Base-by-base conservation (phyloP, 768 basidiomycete genomes). In the Neoboletus subvelutipes region DNA sequence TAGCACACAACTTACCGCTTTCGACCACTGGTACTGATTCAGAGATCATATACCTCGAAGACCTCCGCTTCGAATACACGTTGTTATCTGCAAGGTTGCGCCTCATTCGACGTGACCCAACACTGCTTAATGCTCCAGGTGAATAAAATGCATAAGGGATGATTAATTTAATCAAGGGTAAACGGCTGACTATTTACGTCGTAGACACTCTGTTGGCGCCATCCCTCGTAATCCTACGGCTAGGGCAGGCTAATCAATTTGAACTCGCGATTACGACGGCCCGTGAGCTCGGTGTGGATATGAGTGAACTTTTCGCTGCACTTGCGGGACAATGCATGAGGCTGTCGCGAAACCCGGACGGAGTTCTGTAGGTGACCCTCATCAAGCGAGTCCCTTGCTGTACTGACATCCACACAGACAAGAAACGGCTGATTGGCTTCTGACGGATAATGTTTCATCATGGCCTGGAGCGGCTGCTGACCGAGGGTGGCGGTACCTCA, bases 401-500 rank as follows among this genome's bases (percentile, higher is more conserved):
- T 37, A 20, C 45, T 58, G 31, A 65, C 42, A 22, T 42, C 49
- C 54, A 45, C 51, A 47, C 71, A 94, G 92, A 47, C 80, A 82
- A 72, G 84, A 89, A 53, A 82, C 80, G 4, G 84, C 85, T 1
- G 85, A 88, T 60, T 98, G 95, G 94, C 77, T 98, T 34, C 76
- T 91, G 37, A 86, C 86, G 20, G 90, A 93, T 66, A 84, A 86
- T 57, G 80, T 91, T 11, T 80, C 85, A 2, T 87, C 89, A 0
- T 96, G 96, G 88, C 81, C 88, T 20, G 95, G 95, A 5, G 82
- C 88, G 7, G 77, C 86, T 18, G 81, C 85, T 36, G 87, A 91
- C 61, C 83, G 90, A 59, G 93, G 87, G 5, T 94, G 94, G 91
- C 82, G 89, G 66, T 94, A 94, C 70, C 80, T 99, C 45, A 88